A percentile compares a stretch with the other conserved stretches of the same genome.
Conservation (phyloP, 768 basidiomycete genomes). For the Albatrellus ellisii region DNA sequence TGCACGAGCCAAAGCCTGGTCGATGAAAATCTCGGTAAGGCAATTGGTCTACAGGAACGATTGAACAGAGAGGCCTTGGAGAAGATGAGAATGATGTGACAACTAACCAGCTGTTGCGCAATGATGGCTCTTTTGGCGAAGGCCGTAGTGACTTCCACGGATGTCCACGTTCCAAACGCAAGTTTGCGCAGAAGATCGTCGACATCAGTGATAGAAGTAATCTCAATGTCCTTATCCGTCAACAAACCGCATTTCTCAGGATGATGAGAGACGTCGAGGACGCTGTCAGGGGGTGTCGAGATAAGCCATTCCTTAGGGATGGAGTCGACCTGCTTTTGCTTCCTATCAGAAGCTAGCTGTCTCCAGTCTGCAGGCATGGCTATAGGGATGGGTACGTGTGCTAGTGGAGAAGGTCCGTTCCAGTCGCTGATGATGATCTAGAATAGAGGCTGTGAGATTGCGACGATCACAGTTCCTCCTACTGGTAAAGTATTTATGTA, state of each 20-base stretch:
- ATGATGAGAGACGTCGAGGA: conserved; percentile 38
- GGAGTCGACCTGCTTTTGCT: conserved; percentile 29
- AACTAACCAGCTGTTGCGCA: conserved; percentile 33
- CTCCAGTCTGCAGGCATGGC: conserved; percentile 9
- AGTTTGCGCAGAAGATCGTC: conserved; percentile 37
- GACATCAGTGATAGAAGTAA: conserved; percentile 41
- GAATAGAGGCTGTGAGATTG: too few relatives aligned
- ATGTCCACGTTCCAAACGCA: conserved; percentile 39
- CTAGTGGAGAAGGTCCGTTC: not conserved
- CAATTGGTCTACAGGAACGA: conserved; percentile 27
- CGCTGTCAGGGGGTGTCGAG: conserved; percentile 28
- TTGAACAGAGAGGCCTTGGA: not conserved
- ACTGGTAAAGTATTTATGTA: too few relatives aligned
- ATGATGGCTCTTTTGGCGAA: conserved; percentile 37
- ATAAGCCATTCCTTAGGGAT: conserved; percentile 61
- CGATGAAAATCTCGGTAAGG: conserved; percentile 36
- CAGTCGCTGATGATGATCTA: not conserved
- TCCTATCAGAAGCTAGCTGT: conserved; percentile 10
- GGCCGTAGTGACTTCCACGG: conserved; percentile 35
- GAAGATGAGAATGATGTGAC: not conserved
- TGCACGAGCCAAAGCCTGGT: conserved; percentile 29
- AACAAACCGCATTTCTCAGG: conserved; percentile 48
- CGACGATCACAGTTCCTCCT: too few relatives aligned
- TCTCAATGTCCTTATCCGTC: conserved; percentile 39
- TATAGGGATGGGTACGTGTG: not conserved